These are phyloP conservation scores for Suaeda aralocaspica DNA, from an alignment of 148 eudicot species.

Conservation along the genomic window DNA sequence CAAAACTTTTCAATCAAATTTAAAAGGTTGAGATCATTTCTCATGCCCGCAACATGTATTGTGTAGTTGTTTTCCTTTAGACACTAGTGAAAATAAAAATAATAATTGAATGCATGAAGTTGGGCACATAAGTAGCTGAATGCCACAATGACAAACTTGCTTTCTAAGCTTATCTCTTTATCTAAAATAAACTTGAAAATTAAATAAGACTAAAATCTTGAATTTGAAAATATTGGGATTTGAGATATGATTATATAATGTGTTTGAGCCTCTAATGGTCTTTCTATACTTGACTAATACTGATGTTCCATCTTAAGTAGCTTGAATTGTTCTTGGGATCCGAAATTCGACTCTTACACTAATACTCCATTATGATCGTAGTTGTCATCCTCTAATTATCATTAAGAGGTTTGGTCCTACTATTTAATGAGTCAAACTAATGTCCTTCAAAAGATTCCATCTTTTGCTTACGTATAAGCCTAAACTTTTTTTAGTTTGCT, in stretches of 20 bases:
- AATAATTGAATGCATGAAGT: not conserved
- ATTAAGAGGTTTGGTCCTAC: slow-evolving; percentile 12
- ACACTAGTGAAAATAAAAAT: not conserved
- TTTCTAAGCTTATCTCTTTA: slow-evolving; percentile 19
- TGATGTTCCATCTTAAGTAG: not conserved
- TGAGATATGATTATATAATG: slow-evolving; percentile 14
- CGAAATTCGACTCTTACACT: not conserved
- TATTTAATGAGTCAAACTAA: slow-evolving; percentile 9
- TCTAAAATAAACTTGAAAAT: not conserved
- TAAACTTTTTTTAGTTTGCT: not conserved
- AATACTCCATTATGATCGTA: not conserved
- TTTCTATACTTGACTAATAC: not conserved
- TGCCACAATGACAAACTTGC: slow-evolving; percentile 12
- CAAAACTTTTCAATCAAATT: too few species aligned
- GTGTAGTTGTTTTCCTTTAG: too few species aligned
- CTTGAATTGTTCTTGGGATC: slow-evolving; percentile 25
- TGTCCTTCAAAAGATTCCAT: slow-evolving; percentile 11
- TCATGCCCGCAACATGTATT: too few species aligned
- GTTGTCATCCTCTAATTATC: slow-evolving; percentile 15
- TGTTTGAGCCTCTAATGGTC: slow-evolving; percentile 2
- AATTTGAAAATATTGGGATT: slow-evolving; percentile 22
- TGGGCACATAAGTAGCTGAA: not conserved
- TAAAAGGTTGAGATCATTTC: too few species aligned
- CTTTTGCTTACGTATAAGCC: not conserved
- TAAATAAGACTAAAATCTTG: not conserved